phyloP scores from a whole-genome alignment of 306 rosid genomes.

The Erythrophleum fordii region DNA sequence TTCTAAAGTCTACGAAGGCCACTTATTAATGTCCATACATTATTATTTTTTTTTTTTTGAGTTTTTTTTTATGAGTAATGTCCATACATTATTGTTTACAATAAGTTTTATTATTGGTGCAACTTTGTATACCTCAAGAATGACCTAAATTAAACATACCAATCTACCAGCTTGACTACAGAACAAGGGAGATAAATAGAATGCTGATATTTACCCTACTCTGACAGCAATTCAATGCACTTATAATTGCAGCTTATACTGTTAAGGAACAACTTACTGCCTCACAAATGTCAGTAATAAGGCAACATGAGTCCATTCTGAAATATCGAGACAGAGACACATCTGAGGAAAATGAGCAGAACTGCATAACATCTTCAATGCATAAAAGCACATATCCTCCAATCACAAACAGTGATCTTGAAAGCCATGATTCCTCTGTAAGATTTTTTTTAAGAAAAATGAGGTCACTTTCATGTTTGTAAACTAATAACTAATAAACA shows the following conservation, averaged over 20 bases:
- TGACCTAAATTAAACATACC: background rate
- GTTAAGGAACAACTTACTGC: constrained; percentile 52
- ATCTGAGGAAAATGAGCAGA: constrained; percentile 61
- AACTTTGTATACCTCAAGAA: background rate
- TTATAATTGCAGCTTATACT: background rate
- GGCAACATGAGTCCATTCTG: constrained; percentile 73
- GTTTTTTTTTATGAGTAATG: no score
- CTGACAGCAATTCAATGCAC: background rate
- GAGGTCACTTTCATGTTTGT: constrained; percentile 29
- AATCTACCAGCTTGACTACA: background rate
- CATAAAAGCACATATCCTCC: constrained; percentile 74
- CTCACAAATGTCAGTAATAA: constrained; percentile 68
- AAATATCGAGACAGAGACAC: constrained; percentile 60
- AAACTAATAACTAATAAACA: constrained; percentile 20
- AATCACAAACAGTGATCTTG: constrained; percentile 81
- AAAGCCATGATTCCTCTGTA: constrained; percentile 70
- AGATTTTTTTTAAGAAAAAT: no score
- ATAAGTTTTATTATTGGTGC: background rate
- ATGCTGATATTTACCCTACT: background rate
- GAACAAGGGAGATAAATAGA: background rate
- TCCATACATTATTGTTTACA: background rate
- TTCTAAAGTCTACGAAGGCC: background rate
- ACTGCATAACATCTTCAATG: constrained; percentile 68
- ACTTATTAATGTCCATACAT: background rate
- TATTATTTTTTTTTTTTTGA: no score